phyloP scores from a whole-genome alignment of 2,329 filamentous ascomycete species.

The Exserohilum turcica region DNA sequence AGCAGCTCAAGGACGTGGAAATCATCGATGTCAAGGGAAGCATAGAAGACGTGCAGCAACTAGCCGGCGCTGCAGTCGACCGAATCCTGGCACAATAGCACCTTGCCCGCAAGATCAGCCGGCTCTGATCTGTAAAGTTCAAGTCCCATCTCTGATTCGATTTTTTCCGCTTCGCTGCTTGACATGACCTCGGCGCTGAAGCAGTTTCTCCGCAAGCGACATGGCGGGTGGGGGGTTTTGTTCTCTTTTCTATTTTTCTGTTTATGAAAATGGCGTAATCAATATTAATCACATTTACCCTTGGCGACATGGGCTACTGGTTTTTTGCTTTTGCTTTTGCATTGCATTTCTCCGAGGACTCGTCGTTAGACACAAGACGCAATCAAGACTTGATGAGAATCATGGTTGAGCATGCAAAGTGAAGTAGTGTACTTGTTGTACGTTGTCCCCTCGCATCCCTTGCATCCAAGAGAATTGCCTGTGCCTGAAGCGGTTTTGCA shows the following conservation, averaged over 20 bases:
- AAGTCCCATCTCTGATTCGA: not conserved
- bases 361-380: not conserved
- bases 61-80: constrained; percentile 49
- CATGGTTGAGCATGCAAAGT: not conserved
- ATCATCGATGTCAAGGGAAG: constrained; percentile 54
- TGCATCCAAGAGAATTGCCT: too few species aligned
- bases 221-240: not conserved
- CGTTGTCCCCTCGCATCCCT: too few species aligned
- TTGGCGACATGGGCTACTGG: not conserved
- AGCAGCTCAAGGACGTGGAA: constrained; percentile 51
- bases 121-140: constrained; percentile 4
- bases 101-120: not conserved
- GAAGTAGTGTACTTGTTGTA: too few species aligned
- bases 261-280: not conserved
- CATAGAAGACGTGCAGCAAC: constrained; percentile 47
- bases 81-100: constrained; percentile 27
- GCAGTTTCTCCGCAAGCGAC: not conserved
- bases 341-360: not conserved
- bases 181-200: not conserved
- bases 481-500: too few species aligned
- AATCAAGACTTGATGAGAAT: not conserved
- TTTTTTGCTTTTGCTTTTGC: not conserved
- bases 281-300: not conserved
- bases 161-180: not conserved
- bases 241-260: not conserved